phyloP scores from a whole-genome alignment of 1,284 basidiomycete genomes.

The Garcileccinum viscosum region DNA sequence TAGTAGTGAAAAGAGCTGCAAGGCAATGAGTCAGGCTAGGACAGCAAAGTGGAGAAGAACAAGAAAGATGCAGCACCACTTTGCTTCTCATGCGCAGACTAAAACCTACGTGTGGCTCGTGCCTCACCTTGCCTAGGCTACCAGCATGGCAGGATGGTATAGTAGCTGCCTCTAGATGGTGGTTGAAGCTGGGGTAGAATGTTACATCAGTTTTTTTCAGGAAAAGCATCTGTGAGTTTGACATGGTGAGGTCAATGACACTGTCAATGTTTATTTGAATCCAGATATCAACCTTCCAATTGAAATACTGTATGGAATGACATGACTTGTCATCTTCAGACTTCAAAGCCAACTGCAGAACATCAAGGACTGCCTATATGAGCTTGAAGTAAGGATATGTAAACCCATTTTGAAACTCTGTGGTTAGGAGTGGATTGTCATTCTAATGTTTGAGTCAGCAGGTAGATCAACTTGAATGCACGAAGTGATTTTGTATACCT shows the following conservation, averaged over 20 bases:
- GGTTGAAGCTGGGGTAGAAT: background rate
- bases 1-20: too few species aligned
- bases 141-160: too few species aligned
- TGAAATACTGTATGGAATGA: background rate
- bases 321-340: too few species aligned
- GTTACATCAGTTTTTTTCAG: slow-evolving; percentile 4
- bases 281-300: background rate
- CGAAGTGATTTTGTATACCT: background rate
- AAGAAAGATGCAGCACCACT: background rate
- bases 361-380: background rate
- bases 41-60: too few species aligned
- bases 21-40: too few species aligned
- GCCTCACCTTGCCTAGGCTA: background rate
- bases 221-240: slow-evolving; percentile 4
- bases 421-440: background rate
- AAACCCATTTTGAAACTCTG: slow-evolving; percentile 10
- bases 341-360: background rate
- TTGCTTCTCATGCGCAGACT: background rate
- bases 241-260: background rate
- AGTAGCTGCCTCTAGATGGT: background rate
- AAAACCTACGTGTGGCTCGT: background rate
- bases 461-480: too few species aligned
- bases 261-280: slow-evolving; percentile 7
- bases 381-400: slow-evolving; percentile 11
- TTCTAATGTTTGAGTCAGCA: background rate